These are phyloP conservation scores for Saccharomycopsis sp. DNA, from an alignment of 805 yeast species.

Conservation along the genomic window DNA sequence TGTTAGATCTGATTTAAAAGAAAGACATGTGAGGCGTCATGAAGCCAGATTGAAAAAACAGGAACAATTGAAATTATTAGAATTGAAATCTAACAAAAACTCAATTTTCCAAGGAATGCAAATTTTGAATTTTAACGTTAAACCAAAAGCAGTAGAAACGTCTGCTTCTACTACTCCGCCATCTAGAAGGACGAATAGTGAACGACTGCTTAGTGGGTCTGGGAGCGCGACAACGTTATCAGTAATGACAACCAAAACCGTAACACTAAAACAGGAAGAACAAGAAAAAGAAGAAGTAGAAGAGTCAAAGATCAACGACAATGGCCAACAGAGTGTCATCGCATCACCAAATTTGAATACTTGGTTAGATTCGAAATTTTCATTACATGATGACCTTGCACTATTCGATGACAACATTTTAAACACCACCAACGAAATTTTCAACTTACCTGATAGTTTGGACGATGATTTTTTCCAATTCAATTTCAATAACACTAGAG, in stretches of 20 bases:
- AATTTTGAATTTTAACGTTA: slow-evolving; percentile 14
- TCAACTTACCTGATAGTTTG: neutral
- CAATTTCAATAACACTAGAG: slow-evolving; percentile 20
- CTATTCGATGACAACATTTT: neutral
- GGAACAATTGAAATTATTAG: slow-evolving; percentile 21
- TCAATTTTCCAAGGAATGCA: slow-evolving; percentile 16
- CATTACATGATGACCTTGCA: neutral
- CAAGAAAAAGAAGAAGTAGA: too few relatives aligned
- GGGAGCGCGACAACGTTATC: too few relatives aligned
- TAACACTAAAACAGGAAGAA: too few relatives aligned
- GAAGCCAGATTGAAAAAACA: slow-evolving; percentile 28
- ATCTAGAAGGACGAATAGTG: too few relatives aligned
- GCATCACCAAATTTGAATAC: neutral
- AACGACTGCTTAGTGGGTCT: too few relatives aligned
- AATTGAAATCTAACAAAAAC: slow-evolving; percentile 23
- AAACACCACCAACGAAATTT: neutral
- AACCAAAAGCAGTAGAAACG: too few relatives aligned
- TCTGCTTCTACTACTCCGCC: neutral
- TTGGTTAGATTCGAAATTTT: neutral
- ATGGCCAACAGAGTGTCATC: neutral
- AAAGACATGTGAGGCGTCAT: slow-evolving; percentile 40
- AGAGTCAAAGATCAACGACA: neutral
- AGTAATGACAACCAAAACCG: neutral
- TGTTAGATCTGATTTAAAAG: slow-evolving; percentile 52
- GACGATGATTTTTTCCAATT: slow-evolving; percentile 19